These are phyloP conservation scores for Ustilago loliicola DNA, from an alignment of 1,284 basidiomycete species.

Conservation along the genomic window DNA sequence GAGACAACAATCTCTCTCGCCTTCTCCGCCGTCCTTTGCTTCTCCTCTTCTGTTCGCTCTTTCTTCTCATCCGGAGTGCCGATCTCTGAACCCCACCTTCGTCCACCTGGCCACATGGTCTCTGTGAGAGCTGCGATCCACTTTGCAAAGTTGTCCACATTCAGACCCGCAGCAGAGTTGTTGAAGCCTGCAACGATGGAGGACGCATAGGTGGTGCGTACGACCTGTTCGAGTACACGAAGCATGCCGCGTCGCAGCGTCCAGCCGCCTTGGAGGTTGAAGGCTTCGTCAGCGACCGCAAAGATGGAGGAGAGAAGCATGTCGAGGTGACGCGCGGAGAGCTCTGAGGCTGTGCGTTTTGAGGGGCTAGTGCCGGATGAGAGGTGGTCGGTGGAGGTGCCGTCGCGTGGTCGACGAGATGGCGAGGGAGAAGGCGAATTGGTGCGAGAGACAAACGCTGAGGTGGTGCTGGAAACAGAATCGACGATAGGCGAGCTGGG, in stretches of 20 bases:
- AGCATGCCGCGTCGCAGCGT: conserved; percentile 69
- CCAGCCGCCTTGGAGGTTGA: conserved; percentile 69
- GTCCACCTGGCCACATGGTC: conserved; percentile 65
- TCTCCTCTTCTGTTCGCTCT: conserved; percentile 48
- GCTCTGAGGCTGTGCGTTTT: conserved; percentile 12
- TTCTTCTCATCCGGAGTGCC: conserved; percentile 30
- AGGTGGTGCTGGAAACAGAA: conserved; percentile 30
- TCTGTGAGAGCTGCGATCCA: conserved; percentile 59
- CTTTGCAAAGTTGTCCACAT: conserved; percentile 52
- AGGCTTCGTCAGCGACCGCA: conserved; percentile 69
- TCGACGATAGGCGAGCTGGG: conserved; percentile 26
- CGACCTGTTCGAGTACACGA: conserved; percentile 68
- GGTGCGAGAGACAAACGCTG: conserved; percentile 41
- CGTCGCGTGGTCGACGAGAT: conserved; percentile 18
- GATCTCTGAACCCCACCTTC: conserved; percentile 32
- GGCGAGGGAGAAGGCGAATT: conserved; percentile 40
- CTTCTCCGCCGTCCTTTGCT: conserved; percentile 44
- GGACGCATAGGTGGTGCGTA: conserved; percentile 66
- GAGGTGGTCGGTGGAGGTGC: background rate
- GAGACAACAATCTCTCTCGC: conserved; percentile 62
- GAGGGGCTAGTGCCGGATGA: background rate
- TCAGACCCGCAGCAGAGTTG: conserved; percentile 59
- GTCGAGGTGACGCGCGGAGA: conserved; percentile 63
- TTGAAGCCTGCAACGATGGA: conserved; percentile 64
- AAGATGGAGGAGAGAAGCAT: conserved; percentile 69